phyloP scores from a whole-genome alignment of 2,329 filamentous ascomycete species.

The Talaromyces amestolkiae region DNA sequence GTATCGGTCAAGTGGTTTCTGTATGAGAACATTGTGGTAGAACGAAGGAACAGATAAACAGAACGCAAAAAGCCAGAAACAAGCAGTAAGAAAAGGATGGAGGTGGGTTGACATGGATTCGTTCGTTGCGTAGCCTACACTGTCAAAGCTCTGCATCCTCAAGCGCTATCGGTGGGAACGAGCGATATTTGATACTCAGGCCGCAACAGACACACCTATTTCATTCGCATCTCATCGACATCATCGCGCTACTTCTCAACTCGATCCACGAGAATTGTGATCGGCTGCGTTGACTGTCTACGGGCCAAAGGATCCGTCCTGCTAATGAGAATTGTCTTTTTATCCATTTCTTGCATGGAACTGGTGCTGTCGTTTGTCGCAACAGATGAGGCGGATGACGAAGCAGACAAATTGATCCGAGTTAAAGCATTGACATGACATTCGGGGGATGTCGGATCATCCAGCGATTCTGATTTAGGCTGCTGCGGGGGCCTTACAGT shows the following conservation, averaged over 20 bases:
- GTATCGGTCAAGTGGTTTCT: background rate
- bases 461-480: constrained; percentile 15
- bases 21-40: background rate
- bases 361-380: background rate
- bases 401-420: constrained; percentile 12
- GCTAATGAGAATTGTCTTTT: background rate
- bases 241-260: background rate
- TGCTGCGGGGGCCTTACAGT: constrained; percentile 5
- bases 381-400: constrained; percentile 8
- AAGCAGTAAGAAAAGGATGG: background rate
- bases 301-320: background rate
- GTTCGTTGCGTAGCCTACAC: background rate
- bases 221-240: background rate
- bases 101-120: background rate
- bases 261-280: background rate
- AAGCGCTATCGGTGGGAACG: background rate
- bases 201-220: background rate
- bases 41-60: background rate
- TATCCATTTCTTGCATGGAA: background rate
- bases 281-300: background rate
- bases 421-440: background rate
- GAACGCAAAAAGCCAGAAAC: background rate
- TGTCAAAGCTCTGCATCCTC: background rate
- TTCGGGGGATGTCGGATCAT: constrained; percentile 9
- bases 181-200: background rate